phyloP scores from a whole-genome alignment of 257 asterid genomes.

The Nicotiana knightiana region DNA sequence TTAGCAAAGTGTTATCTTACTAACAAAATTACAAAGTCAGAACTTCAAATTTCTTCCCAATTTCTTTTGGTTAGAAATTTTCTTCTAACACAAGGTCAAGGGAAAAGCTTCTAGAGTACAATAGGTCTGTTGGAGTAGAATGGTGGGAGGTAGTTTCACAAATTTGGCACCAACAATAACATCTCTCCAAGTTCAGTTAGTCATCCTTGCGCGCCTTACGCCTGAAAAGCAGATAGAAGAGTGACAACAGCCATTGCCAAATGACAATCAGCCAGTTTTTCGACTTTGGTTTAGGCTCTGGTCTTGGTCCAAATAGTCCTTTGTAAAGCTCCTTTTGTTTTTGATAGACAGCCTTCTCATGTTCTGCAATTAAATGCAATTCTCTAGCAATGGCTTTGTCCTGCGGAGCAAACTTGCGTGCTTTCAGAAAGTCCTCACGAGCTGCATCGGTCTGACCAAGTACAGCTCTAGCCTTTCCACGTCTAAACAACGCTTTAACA shows the following conservation, averaged over 20 bases:
- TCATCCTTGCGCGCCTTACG: slow-evolving; percentile 52
- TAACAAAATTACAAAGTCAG: background rate
- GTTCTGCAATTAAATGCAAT: slow-evolving; percentile 62
- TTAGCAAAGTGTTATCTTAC: background rate
- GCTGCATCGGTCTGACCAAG: slow-evolving; percentile 97
- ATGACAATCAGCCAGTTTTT: slow-evolving; percentile 40
- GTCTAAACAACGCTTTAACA: slow-evolving; percentile 78
- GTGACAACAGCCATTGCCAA: slow-evolving; percentile 76
- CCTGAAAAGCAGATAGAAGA: slow-evolving; percentile 49
- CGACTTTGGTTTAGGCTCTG: slow-evolving; percentile 51
- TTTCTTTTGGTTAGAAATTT: background rate
- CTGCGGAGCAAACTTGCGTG: slow-evolving; percentile 68
- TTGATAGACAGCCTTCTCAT: slow-evolving; percentile 82
- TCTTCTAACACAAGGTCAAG: background rate
- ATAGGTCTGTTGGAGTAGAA: background rate
- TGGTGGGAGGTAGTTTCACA: background rate
- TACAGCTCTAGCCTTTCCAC: slow-evolving; percentile 90
- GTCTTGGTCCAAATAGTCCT: slow-evolving; percentile 70
- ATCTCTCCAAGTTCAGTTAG: slow-evolving; percentile 19
- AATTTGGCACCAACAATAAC: background rate
- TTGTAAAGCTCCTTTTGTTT: slow-evolving; percentile 93
- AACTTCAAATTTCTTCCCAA: background rate
- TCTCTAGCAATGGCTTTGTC: slow-evolving; percentile 75
- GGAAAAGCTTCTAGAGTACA: background rate
- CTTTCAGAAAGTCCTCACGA: slow-evolving; percentile 84